phyloP scores from a whole-genome alignment of 2,329 filamentous ascomycete species.

The Verticillium dahliae region DNA sequence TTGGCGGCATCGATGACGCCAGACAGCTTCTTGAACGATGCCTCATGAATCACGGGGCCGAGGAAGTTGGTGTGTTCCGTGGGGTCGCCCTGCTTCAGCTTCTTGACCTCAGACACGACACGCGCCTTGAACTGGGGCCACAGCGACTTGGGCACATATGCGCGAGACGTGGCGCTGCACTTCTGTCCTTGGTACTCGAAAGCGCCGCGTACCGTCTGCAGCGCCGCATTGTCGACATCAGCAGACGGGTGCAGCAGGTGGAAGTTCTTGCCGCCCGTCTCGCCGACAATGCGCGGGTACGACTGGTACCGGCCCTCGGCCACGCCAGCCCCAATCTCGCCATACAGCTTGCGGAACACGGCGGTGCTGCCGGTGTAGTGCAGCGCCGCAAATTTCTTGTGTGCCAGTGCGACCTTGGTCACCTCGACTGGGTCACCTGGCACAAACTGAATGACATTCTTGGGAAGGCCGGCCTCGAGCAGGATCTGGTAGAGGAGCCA shows the following conservation, averaged over 20 bases:
- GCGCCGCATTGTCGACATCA: slow-evolving; percentile 69
- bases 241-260: slow-evolving; percentile 74
- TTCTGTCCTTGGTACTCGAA: slow-evolving; percentile 93
- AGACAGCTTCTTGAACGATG: slow-evolving; percentile 73
- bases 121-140: slow-evolving; percentile 66
- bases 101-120: slow-evolving; percentile 61
- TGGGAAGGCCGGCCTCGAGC: slow-evolving; percentile 81
- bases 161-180: slow-evolving; percentile 76
- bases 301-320: slow-evolving; percentile 75
- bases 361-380: slow-evolving; percentile 93
- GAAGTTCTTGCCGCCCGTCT: slow-evolving; percentile 93
- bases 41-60: slow-evolving; percentile 79
- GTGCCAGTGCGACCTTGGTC: slow-evolving; percentile 68
- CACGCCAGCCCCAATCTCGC: slow-evolving; percentile 75
- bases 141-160: slow-evolving; percentile 70
- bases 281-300: slow-evolving; percentile 84
- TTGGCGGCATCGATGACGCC: slow-evolving; percentile 76
- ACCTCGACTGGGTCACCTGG: slow-evolving; percentile 82
- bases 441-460: slow-evolving; percentile 87
- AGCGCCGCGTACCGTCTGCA: slow-evolving; percentile 78
- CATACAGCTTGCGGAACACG: slow-evolving; percentile 85
- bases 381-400: slow-evolving; percentile 79
- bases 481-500: slow-evolving; percentile 88
- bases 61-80: slow-evolving; percentile 71
- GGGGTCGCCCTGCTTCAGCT: slow-evolving; percentile 65